Percentiles rank a stretch among this genome's conserved stretches.
These are phyloP conservation scores for Cicer arietinum DNA, from an alignment of 306 rosid species.

Conservation along the genomic window DNA sequence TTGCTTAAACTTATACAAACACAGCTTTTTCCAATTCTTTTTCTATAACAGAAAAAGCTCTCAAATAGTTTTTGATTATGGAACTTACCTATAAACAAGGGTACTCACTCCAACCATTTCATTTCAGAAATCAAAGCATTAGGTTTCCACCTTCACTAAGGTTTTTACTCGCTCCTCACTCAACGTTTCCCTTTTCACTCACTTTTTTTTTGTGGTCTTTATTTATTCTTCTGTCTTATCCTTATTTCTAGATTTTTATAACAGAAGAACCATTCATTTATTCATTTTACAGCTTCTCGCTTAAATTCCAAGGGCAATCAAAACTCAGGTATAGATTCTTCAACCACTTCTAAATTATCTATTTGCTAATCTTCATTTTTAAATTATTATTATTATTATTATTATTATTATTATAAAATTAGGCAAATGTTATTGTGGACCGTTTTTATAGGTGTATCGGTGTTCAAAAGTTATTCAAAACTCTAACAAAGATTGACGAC, in stretches of 20 bases:
- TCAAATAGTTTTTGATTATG: slow-evolving; percentile 5
- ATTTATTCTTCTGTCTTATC: neutral
- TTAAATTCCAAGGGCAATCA: slow-evolving; percentile 32
- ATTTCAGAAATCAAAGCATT: neutral
- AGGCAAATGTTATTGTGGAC: no score
- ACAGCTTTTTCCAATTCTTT: no score
- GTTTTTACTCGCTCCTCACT: slow-evolving; percentile 16
- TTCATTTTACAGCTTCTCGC: slow-evolving; percentile 35
- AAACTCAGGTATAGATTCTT: slow-evolving; percentile 37
- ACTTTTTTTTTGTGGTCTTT: neutral
- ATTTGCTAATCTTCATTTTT: neutral
- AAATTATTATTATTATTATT: neutral
- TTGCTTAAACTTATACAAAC: no score
- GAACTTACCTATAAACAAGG: slow-evolving; percentile 32
- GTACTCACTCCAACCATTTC: slow-evolving; percentile 18
- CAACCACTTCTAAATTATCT: neutral
- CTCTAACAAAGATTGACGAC: no score
- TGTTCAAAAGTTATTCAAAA: no score
- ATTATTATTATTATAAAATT: neutral
- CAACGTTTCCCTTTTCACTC: neutral
- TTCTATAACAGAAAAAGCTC: neutral
- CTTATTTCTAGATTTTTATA: neutral
- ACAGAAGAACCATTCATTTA: neutral
- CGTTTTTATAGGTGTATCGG: no score
- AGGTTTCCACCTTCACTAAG: neutral